Percentiles rank a stretch among this genome's conserved stretches.
These are phyloP conservation scores for Tagetes patula DNA, from an alignment of 129 eudicot genomes.

Conservation along the genomic window DNA sequence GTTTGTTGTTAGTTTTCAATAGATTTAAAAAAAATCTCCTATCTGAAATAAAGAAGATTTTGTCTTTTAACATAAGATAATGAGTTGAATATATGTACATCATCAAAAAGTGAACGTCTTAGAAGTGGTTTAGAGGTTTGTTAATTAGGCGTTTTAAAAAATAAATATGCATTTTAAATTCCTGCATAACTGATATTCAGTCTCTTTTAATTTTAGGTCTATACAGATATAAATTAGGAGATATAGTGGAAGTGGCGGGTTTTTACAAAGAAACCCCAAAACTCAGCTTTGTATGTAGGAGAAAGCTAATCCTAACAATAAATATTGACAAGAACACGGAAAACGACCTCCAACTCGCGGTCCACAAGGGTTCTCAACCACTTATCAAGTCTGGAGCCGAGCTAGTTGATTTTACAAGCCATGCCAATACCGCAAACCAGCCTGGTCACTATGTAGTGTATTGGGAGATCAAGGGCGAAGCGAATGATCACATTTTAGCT, in stretches of 20 bases:
- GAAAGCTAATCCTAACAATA: slow-evolving; percentile 72
- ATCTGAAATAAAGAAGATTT: no score
- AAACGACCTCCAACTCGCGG: slow-evolving; percentile 81
- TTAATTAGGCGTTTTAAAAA: no score
- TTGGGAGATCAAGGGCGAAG: slow-evolving; percentile 86
- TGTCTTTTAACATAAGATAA: no score
- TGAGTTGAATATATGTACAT: no score
- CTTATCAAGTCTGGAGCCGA: slow-evolving; percentile 49
- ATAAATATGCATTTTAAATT: no score
- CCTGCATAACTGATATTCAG: background rate
- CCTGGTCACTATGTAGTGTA: slow-evolving; percentile 85
- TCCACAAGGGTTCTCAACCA: slow-evolving; percentile 63
- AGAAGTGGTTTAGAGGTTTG: no score
- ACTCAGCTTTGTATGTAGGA: slow-evolving; percentile 70
- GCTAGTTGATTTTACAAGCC: slow-evolving; percentile 86
- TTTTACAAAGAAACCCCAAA: slow-evolving; percentile 69
- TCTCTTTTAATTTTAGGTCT: slow-evolving; percentile 50
- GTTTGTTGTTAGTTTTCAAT: no score
- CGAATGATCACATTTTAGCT: slow-evolving; percentile 36
- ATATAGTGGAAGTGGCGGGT: slow-evolving; percentile 78
- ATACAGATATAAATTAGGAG: slow-evolving; percentile 78
- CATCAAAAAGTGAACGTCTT: no score
- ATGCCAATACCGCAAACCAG: slow-evolving; percentile 46
- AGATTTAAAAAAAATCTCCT: no score
- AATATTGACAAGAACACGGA: slow-evolving; percentile 92